phyloP scores from a whole-genome alignment of 163 green algal species.

The Prototheca wickerhamii region DNA sequence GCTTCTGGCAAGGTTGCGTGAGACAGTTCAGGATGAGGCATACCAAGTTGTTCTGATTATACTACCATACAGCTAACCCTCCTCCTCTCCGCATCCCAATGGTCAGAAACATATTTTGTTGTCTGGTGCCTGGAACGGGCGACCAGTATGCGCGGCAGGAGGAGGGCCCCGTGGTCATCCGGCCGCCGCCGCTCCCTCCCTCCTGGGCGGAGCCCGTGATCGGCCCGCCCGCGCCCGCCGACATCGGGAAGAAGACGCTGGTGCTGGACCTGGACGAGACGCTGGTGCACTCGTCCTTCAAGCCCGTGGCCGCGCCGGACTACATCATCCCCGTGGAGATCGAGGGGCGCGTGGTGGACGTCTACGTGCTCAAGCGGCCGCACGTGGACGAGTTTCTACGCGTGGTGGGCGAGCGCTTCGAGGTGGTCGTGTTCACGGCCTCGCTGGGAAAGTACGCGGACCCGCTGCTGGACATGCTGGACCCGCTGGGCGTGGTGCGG shows the following conservation, averaged over 20 bases:
- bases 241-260: conserved; percentile 83
- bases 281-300: conserved; percentile 96
- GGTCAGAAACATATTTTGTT: conserved; percentile 44
- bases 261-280: conserved; percentile 98
- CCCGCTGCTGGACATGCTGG: conserved; percentile 90
- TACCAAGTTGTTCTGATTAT: no score
- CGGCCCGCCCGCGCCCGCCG: conserved; percentile 28
- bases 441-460: conserved; percentile 94
- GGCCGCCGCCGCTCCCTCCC: conserved; percentile 17
- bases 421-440: conserved; percentile 96
- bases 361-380: conserved; percentile 95
- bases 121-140: conserved; percentile 42
- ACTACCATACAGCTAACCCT: background rate
- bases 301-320: conserved; percentile 79
- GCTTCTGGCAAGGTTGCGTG: background rate
- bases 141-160: conserved; percentile 46
- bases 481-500: conserved; percentile 59
- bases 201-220: conserved; percentile 25
- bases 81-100: background rate
- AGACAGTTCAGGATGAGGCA: background rate
- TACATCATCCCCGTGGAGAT: conserved; percentile 96
- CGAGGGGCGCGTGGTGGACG: conserved; percentile 78
- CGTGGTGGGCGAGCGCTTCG: conserved; percentile 52
- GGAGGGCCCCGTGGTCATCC: conserved; percentile 32
- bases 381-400: conserved; percentile 90